Evolutionary conservation across 2,329 filamentous ascomycete genomes (phyloP).

Genomic region (Aspergillus chevalieri): DNA sequence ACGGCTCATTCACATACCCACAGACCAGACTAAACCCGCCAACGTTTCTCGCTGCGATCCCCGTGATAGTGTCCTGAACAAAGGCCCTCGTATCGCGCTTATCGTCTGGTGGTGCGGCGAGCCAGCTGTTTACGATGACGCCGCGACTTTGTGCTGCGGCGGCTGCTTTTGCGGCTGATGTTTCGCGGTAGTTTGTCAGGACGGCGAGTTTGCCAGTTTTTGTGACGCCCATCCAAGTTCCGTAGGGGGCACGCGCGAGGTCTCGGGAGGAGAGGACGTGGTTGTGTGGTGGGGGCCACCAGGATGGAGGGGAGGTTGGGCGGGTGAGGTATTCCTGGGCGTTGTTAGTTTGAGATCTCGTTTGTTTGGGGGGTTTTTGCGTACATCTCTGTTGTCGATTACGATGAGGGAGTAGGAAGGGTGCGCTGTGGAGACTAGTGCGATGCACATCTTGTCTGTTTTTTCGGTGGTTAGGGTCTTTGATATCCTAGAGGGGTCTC

Average conservation of each 20-base stretch:
- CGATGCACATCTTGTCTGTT: constrained; percentile 57
- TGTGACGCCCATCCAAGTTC: constrained; percentile 58
- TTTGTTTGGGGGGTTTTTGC: too few relatives aligned
- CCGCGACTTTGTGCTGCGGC: constrained; percentile 46
- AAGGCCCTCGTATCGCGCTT: constrained; percentile 43
- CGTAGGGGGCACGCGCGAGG: constrained; percentile 50
- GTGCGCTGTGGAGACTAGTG: constrained; percentile 61
- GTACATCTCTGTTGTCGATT: constrained; percentile 61
- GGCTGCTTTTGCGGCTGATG: constrained; percentile 34
- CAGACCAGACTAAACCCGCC: constrained; percentile 57
- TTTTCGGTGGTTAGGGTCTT: background rate
- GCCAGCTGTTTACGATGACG: constrained; percentile 51
- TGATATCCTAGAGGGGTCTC: too few relatives aligned
- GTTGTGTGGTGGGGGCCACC: constrained; percentile 50
- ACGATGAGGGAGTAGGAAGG: constrained; percentile 63
- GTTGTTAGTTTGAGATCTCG: background rate
- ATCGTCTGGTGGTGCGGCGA: constrained; percentile 38
- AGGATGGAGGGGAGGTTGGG: constrained; percentile 50
- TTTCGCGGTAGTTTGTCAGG: constrained; percentile 57
- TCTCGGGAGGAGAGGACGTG: constrained; percentile 55
- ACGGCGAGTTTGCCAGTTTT: constrained; percentile 53
- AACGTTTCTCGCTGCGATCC: constrained; percentile 46
- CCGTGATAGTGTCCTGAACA: constrained; percentile 45
- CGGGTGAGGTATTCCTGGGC: constrained; percentile 52
- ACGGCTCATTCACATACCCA: constrained; percentile 44